Evolutionary conservation across 805 yeast genomes (phyloP).

Genomic region (Yarrowia sp.): DNA sequence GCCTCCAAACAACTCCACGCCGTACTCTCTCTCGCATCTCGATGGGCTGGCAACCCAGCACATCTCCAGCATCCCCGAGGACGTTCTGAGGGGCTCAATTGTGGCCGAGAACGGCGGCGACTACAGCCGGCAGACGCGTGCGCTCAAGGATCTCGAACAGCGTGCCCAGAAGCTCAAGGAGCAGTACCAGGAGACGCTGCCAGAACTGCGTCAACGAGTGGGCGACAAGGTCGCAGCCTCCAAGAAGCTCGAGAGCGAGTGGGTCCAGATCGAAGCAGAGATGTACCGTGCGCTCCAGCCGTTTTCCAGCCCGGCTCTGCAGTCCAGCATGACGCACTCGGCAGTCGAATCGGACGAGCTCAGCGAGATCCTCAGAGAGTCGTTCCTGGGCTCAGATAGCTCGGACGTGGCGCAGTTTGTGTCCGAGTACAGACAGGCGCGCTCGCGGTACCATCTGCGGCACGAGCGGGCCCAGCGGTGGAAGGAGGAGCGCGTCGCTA

Average conservation of each 20-base stretch:
- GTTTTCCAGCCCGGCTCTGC: conserved; percentile 42
- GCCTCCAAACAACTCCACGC: background rate
- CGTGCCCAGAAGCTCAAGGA: conserved; percentile 33
- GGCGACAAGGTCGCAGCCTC: conserved; percentile 27
- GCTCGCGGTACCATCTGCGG: conserved; percentile 47
- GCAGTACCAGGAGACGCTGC: conserved; percentile 34
- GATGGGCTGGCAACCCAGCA: conserved; percentile 2
- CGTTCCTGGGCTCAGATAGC: conserved; percentile 37
- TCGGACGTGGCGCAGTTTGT: conserved; percentile 44
- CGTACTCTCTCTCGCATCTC: background rate
- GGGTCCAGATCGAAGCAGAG: conserved; percentile 42
- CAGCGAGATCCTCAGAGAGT: conserved; percentile 40
- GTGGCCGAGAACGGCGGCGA: conserved; percentile 1
- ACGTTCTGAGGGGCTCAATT: conserved; percentile 8
- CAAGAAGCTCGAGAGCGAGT: conserved; percentile 37
- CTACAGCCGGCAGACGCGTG: conserved; percentile 19
- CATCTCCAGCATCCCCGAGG: background rate
- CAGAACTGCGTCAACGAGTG: conserved; percentile 27
- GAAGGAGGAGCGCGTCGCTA: conserved; percentile 44
- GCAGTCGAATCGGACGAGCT: conserved; percentile 39
- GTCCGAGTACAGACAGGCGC: conserved; percentile 42
- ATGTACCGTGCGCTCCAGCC: conserved; percentile 41
- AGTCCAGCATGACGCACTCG: conserved; percentile 36
- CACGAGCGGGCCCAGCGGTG: conserved; percentile 51
- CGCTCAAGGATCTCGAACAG: conserved; percentile 10